A percentile compares a stretch with the other conserved stretches of the same genome.
These are phyloP conservation scores for Vitis rotundifolia DNA, from an alignment of 164 flowering plant genomes.

Conservation along the genomic window DNA sequence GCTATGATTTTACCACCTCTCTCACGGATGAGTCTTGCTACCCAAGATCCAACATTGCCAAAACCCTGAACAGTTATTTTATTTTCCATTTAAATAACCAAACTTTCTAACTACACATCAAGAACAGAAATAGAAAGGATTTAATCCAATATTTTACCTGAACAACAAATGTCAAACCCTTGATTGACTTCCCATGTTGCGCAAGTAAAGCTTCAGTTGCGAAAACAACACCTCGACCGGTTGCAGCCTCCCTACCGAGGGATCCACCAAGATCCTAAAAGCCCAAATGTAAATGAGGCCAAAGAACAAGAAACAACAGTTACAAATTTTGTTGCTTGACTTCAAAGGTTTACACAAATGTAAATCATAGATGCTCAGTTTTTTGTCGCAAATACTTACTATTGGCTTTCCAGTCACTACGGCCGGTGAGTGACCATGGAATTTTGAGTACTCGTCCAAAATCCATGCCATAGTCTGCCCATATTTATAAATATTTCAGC, in stretches of 20 bases:
- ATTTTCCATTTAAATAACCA: too few relatives aligned
- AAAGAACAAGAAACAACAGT: not conserved
- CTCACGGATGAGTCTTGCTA: constrained; percentile 64
- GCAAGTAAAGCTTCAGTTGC: constrained; percentile 77
- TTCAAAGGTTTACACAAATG: not conserved
- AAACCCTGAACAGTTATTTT: constrained; percentile 46
- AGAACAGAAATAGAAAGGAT: not conserved
- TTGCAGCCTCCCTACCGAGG: constrained; percentile 87
- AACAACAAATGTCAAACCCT: constrained; percentile 44
- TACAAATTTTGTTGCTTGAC: not conserved
- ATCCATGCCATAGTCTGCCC: constrained; percentile 90
- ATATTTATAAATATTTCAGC: not conserved
- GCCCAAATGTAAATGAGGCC: not conserved
- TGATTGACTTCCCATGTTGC: constrained; percentile 68
- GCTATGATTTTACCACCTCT: constrained; percentile 77
- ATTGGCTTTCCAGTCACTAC: constrained; percentile 83
- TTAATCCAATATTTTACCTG: constrained; percentile 27
- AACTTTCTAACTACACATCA: not conserved
- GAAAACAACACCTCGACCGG: constrained; percentile 81
- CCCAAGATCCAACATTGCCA: constrained; percentile 91
- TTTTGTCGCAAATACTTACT: constrained; percentile 34
- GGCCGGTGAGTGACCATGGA: constrained; percentile 87
- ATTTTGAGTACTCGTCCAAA: constrained; percentile 82
- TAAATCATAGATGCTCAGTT: not conserved
- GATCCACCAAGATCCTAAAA: constrained; percentile 87